Percentiles rank a stretch among this genome's conserved stretches.
Evolutionary conservation across 305 asterid species (phyloP).

Genomic region (Fraxinus sp.): DNA sequence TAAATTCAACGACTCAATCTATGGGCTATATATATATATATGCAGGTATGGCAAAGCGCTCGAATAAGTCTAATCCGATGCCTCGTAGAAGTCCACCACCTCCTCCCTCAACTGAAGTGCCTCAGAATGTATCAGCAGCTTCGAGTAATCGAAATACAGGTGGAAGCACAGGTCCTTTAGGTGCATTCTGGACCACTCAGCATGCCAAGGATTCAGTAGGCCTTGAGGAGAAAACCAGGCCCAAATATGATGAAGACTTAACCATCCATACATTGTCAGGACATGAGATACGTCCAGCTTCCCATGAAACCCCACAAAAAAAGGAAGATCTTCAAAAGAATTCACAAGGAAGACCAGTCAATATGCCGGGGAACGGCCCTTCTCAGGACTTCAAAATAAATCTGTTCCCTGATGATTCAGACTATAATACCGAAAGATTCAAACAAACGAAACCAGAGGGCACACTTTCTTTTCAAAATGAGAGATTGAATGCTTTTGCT

Average conservation of each 20-base stretch:
- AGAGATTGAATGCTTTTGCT: slow-evolving; percentile 63
- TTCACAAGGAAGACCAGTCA: slow-evolving; percentile 31
- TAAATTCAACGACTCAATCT: background rate
- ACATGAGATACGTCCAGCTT: slow-evolving; percentile 33
- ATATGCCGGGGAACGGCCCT: slow-evolving; percentile 31
- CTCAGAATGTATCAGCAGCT: slow-evolving; percentile 45
- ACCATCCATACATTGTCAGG: slow-evolving; percentile 37
- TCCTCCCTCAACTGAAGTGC: slow-evolving; percentile 60
- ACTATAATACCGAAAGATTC: slow-evolving; percentile 36
- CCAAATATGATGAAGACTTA: slow-evolving; percentile 62
- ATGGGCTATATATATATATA: slow-evolving; percentile 8
- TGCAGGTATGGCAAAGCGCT: slow-evolving; percentile 67
- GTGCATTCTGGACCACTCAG: slow-evolving; percentile 89
- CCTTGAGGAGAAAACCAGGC: slow-evolving; percentile 49
- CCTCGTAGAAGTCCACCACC: slow-evolving; percentile 92
- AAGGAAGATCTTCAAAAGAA: slow-evolving; percentile 36
- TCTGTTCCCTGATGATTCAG: slow-evolving; percentile 52
- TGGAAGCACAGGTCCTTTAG: slow-evolving; percentile 56
- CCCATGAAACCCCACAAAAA: slow-evolving; percentile 24
- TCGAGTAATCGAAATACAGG: slow-evolving; percentile 46
- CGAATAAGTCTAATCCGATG: slow-evolving; percentile 63
- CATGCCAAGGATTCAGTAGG: slow-evolving; percentile 63
- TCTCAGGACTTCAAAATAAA: slow-evolving; percentile 45
- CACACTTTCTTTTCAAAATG: slow-evolving; percentile 42
- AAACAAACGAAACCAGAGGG: slow-evolving; percentile 49